These are phyloP conservation scores for Apiospora saccharicola DNA, from an alignment of 2,329 filamentous ascomycete species.

Conservation along the genomic window DNA sequence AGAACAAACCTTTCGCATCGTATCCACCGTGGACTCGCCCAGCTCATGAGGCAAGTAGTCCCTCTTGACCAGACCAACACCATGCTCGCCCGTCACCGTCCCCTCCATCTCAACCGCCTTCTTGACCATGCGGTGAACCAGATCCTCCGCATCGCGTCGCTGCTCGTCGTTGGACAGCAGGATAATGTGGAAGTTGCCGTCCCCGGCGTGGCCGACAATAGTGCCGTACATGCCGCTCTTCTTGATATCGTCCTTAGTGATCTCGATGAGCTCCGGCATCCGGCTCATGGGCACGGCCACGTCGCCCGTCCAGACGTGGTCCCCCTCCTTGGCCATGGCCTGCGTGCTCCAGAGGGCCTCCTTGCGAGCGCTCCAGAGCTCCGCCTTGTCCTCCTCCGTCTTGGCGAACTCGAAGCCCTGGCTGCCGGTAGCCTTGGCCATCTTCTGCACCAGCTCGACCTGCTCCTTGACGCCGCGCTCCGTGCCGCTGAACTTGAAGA, in stretches of 20 bases:
- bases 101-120: constrained; percentile 85
- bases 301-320: constrained; percentile 85
- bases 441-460: constrained; percentile 52
- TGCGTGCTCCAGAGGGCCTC: constrained; percentile 85
- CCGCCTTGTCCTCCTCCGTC: constrained; percentile 72
- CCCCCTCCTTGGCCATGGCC: constrained; percentile 68
- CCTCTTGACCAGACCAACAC: constrained; percentile 83
- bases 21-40: constrained; percentile 75
- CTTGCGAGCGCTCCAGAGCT: constrained; percentile 85
- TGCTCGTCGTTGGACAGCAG: constrained; percentile 71
- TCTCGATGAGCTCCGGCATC: constrained; percentile 78
- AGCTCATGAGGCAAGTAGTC: constrained; percentile 84
- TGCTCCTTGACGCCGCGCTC: constrained; percentile 78
- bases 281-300: constrained; percentile 83
- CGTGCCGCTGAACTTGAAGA: constrained; percentile 76
- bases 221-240: constrained; percentile 65
- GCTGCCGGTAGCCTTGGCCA: constrained; percentile 58
- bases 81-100: constrained; percentile 86
- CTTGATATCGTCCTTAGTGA: constrained; percentile 70
- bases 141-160: constrained; percentile 68
- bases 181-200: constrained; percentile 80
- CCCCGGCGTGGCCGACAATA: constrained; percentile 76
- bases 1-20: constrained; percentile 76
- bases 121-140: constrained; percentile 87
- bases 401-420: constrained; percentile 81